These are phyloP conservation scores for Miamiensis avidus DNA, from an alignment of 169 alveolate species.

Conservation along the genomic window DNA sequence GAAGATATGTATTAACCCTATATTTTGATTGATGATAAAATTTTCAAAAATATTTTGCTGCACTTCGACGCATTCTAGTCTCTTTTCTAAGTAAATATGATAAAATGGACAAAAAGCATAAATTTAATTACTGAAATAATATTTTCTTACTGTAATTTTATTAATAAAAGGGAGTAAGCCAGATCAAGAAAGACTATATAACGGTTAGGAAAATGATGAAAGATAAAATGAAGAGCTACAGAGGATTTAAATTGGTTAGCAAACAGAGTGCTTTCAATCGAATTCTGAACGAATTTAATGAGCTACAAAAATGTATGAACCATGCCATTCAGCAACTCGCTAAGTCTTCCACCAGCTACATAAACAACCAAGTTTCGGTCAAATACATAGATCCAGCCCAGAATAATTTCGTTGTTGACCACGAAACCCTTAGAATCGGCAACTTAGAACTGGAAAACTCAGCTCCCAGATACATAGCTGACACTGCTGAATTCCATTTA, in stretches of 20 bases:
- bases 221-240: background rate
- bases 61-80: constrained; percentile 12
- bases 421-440: background rate
- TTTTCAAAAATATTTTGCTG: background rate
- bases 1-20: constrained; percentile 13
- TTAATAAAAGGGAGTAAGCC: background rate
- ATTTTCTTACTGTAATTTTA: too few relatives aligned
- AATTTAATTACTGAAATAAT: too few relatives aligned
- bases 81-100: background rate
- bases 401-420: background rate
- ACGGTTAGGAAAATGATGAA: background rate
- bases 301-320: background rate
- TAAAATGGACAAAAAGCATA: too few relatives aligned
- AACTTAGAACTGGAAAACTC: constrained; percentile 4
- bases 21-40: background rate
- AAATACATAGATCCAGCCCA: background rate
- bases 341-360: background rate
- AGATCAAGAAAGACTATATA: too few relatives aligned
- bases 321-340: too few relatives aligned
- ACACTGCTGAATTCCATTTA: constrained; percentile 4
- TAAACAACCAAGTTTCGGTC: background rate
- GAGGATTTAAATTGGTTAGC: background rate
- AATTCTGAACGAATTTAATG: background rate
- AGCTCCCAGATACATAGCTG: background rate
- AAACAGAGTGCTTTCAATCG: background rate